Percentiles rank a stretch among this genome's conserved stretches.
These are phyloP conservation scores for Tetradesmus lagerheimii DNA, from an alignment of 139 green algal genomes.

Conservation along the genomic window DNA sequence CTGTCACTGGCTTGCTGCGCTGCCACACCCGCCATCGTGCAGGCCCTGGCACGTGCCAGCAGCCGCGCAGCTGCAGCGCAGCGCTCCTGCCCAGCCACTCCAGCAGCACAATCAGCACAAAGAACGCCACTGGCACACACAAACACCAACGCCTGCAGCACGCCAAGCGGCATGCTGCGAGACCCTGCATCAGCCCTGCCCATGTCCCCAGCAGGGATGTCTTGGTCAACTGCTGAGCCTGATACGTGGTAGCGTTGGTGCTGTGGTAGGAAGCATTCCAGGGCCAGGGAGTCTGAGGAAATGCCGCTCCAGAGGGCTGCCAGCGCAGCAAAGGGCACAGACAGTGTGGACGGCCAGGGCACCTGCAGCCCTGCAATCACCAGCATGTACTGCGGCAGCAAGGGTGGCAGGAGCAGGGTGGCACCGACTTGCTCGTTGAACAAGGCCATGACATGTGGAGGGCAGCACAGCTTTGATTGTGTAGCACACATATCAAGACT, in stretches of 20 bases:
- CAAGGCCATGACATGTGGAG: no score
- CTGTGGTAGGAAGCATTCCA: conserved; percentile 2
- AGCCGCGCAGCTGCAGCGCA: background rate
- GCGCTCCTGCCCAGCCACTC: conserved; percentile 1
- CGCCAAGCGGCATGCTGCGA: background rate
- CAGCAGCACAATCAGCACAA: background rate
- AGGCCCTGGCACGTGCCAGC: background rate
- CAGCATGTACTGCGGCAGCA: conserved; percentile 38
- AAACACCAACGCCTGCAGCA: conserved; percentile 8
- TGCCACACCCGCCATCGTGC: background rate
- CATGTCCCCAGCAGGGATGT: background rate
- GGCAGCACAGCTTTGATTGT: no score
- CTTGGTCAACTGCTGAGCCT: background rate
- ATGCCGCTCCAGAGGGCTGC: conserved; percentile 21
- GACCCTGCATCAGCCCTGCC: background rate
- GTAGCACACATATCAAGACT: no score
- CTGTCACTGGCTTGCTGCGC: background rate
- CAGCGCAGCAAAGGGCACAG: conserved; percentile 2
- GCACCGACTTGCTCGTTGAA: no score
- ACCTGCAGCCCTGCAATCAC: conserved; percentile 30
- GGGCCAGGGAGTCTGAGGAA: background rate
- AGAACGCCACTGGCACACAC: background rate
- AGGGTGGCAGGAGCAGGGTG: background rate
- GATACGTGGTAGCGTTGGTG: background rate
- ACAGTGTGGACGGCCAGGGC: conserved; percentile 6